Percentiles rank a stretch among this genome's conserved stretches.
Evolutionary conservation across 805 yeast species (phyloP).

Genomic region (Nematodospora valgi): DNA sequence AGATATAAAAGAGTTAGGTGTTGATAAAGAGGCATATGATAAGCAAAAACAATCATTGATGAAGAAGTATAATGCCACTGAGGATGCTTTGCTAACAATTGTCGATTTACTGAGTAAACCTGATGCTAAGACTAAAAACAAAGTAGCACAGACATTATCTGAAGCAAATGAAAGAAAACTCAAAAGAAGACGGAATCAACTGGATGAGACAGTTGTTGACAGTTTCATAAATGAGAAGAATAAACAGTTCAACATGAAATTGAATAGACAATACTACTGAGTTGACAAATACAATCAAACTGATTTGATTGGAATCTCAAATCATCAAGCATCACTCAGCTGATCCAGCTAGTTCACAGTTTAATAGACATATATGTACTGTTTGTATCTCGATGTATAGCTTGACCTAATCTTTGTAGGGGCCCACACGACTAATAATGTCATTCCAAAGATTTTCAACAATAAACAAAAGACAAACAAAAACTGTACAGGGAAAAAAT

Average conservation of each 20-base stretch:
- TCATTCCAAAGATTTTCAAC: too few relatives aligned
- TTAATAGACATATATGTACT: too few relatives aligned
- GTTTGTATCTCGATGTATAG: too few relatives aligned
- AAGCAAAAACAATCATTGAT: slow-evolving; percentile 28
- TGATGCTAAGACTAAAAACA: slow-evolving; percentile 19
- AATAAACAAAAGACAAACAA: too few relatives aligned
- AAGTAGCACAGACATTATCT: slow-evolving; percentile 29
- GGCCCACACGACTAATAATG: too few relatives aligned
- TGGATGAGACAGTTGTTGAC: slow-evolving; percentile 28
- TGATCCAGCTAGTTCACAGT: too few relatives aligned
- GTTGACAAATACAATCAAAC: too few relatives aligned
- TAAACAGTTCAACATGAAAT: slow-evolving; percentile 67
- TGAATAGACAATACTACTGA: slow-evolving; percentile 58
- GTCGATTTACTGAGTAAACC: slow-evolving; percentile 34
- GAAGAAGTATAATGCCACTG: slow-evolving; percentile 20
- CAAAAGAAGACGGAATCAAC: slow-evolving; percentile 31
- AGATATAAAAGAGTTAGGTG: slow-evolving; percentile 36
- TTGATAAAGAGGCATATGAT: slow-evolving; percentile 42
- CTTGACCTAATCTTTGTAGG: too few relatives aligned
- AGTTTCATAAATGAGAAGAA: slow-evolving; percentile 67
- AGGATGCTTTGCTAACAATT: slow-evolving; percentile 11
- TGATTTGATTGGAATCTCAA: too few relatives aligned
- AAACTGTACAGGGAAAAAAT: too few relatives aligned
- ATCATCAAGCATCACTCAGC: too few relatives aligned
- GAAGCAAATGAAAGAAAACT: slow-evolving; percentile 33